These are phyloP conservation scores for Nicotiana attenuata DNA, from an alignment of 257 asterid genomes.

Conservation along the genomic window DNA sequence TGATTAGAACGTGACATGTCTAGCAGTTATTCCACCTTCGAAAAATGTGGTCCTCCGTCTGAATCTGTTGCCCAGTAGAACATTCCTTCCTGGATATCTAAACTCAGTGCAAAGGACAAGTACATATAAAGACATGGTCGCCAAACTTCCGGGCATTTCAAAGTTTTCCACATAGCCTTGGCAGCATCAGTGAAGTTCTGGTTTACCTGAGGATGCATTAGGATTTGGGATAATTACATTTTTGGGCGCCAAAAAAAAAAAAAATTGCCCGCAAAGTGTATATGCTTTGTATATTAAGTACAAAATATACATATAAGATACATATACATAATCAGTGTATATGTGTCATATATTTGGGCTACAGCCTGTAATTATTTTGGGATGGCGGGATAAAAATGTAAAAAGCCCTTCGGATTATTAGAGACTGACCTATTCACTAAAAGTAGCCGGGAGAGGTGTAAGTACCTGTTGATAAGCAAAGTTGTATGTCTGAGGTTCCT, in stretches of 20 bases:
- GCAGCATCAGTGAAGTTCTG: conserved; percentile 67
- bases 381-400: no score
- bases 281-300: no score
- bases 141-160: conserved; percentile 77
- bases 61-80: conserved; percentile 93
- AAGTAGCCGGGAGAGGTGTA: neutral
- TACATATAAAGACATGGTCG: conserved; percentile 91
- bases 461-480: conserved; percentile 60
- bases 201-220: conserved; percentile 48
- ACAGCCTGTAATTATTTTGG: no score
- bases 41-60: conserved; percentile 61
- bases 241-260: no score
- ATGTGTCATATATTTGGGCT: no score
- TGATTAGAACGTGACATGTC: neutral
- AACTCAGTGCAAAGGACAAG: conserved; percentile 62
- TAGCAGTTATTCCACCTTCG: conserved; percentile 46
- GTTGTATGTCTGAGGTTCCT: conserved; percentile 50
- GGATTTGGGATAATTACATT: no score
- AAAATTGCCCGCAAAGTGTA: no score
- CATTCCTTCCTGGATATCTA: conserved; percentile 76
- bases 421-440: conserved; percentile 1
- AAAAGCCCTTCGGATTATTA: conserved; percentile 5
- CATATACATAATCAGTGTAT: no score
- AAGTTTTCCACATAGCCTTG: conserved; percentile 82
- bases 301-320: no score